These are phyloP conservation scores for Russula virescens DNA, from an alignment of 768 basidiomycete species.

Conservation along the genomic window DNA sequence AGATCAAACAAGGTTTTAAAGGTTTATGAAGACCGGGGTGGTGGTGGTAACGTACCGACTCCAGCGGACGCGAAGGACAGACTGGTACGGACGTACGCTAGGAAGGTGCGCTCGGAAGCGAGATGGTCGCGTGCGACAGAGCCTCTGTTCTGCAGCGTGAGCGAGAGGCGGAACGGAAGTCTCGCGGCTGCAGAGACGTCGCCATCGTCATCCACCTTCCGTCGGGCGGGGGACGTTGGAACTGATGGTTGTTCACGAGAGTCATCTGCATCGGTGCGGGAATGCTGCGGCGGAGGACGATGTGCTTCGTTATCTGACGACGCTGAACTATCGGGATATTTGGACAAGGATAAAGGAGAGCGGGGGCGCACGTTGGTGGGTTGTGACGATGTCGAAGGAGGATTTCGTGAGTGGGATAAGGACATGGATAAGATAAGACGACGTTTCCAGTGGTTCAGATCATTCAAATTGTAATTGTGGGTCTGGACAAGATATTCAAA, in stretches of 20 bases:
- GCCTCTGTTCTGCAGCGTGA: slow-evolving; percentile 42
- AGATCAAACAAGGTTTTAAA: slow-evolving; percentile 13
- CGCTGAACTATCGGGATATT: not conserved
- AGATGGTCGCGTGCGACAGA: slow-evolving; percentile 50
- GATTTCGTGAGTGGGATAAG: not conserved
- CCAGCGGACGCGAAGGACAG: slow-evolving; percentile 45
- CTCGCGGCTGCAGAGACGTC: not conserved
- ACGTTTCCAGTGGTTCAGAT: not conserved
- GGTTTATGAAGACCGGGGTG: not conserved
- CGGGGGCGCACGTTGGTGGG: not conserved
- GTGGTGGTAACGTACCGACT: slow-evolving; percentile 35
- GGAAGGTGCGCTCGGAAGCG: slow-evolving; percentile 45
- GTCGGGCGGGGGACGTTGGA: not conserved
- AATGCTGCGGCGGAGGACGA: not conserved
- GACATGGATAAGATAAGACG: not conserved
- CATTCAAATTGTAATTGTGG: no score
- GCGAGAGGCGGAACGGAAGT: slow-evolving; percentile 19
- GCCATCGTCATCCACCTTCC: not conserved
- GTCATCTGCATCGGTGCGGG: not conserved
- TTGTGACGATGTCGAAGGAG: not conserved
- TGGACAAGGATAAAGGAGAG: not conserved
- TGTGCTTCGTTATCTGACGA: not conserved
- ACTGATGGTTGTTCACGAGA: not conserved
- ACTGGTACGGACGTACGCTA: slow-evolving; percentile 49
- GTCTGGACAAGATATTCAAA: no score